Base-by-base conservation (phyloP, 176 grass and related monocot genomes). In the Neostapfia colusana region DNA sequence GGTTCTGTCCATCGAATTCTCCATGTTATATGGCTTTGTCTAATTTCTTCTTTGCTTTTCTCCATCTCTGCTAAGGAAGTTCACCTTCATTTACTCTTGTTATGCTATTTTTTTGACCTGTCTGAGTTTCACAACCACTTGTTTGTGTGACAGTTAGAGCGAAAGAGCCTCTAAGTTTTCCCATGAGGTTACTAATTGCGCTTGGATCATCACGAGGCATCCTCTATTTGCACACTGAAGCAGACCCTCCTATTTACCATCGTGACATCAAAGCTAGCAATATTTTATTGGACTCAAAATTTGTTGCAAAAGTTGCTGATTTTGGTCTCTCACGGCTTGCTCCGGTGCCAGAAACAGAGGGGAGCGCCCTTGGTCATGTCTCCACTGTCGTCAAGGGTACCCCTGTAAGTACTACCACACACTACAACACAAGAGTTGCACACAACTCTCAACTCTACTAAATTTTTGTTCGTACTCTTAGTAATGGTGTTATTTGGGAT, bases 261-360 rank as follows among this genome's bases (percentile, higher is more conserved):
- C 84, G 84, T n/a, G 89, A 90, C 75, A 78, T 90, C 72, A 90
- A 91, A 87, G 89, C 89, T 61, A 91, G 77, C 85, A 91, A 91
- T 61, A 91, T 91, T 71, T 54, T 91, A 58, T 68, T 91, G 66
- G 90, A 92, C 83, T 77, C 90, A 0, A 92, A 72, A 53, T 92
- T 86, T 81, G 73, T 75, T 43, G 90, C 90, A 28, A 92, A 92
- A 69, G 90, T 92, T 77, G 90, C 90, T 59, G 90, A 92, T 89
- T 92, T 92, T 51, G 90, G 90, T 73, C 80, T 92, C 23, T 92
- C 90, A 2, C 69, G 86, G 31, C 90, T 92, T 59, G 90, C 90
- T 51, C 86, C 90, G 6, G 26, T 81, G 51, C 86, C 86, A 39
- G 80, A 81, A 27, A 73, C 80, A 51, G 86, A 92, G 54, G 90